Evolutionary conservation across 768 basidiomycete species (phyloP), one percentile per base, ranked within the genome.

Genomic region (Macrolepiota dolichaula): DNA sequence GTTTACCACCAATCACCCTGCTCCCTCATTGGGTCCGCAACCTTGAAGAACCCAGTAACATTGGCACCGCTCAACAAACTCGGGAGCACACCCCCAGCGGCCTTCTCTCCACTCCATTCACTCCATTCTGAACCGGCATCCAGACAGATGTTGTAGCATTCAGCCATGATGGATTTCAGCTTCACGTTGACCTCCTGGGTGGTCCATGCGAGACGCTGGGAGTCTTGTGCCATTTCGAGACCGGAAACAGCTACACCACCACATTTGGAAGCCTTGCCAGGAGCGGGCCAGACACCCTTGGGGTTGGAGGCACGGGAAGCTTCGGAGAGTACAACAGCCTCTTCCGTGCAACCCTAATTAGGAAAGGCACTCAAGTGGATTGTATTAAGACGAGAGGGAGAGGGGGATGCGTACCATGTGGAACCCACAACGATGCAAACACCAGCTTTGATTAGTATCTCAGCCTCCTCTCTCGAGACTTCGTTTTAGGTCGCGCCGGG

Each of bases 211-310:
- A 85, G 79, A 37, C 85, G 77, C 69, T 84, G 81, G 68, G 85
- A 87, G 79, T 91, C 89, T 76, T 90, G 88, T 1, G 86, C 85
- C 88, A 90, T 89, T 78, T 90, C 89, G 64, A 91, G 83, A 65
- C 87, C 87, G 9, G 86, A 89, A 24, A 89, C 87, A 40, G 87
- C 88, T 57, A 91, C 89, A 74, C 89, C 89, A 72, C 89, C 89
- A 65, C 81, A 82, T 75, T 88, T 86, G 71, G 80, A 79, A 4
- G 81, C 80, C 74, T 82, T 91, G 62, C 88, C 88, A 57, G 89
- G 88, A 12, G 86, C 87, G 73, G 89, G 90, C 86, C 86, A 90
- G 55, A 83, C 76, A 61, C 81, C 77, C 51, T 72, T 71, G 27
- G 74, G 72, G 52, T 81, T 79, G 29, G 77, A 67, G 66, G 77